phyloP scores from a whole-genome alignment of 768 basidiomycete genomes.

The Thelephora aurantiotincta region DNA sequence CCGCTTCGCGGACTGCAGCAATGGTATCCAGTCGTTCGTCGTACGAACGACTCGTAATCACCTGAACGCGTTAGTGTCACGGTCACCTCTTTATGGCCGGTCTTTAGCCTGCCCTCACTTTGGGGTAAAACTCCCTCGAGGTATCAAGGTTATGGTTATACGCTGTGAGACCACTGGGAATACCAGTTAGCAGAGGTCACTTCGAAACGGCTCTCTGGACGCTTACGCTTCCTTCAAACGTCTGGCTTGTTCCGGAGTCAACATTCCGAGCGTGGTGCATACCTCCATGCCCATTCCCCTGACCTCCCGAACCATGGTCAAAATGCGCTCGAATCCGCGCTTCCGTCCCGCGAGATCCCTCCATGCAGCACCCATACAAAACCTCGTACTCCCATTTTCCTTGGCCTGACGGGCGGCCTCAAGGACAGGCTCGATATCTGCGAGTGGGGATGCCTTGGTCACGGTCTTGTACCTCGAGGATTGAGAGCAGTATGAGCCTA shows the following conservation, averaged over 20 bases:
- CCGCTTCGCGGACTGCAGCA: conserved; percentile 80
- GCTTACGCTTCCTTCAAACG: conserved; percentile 87
- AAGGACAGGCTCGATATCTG: conserved; percentile 85
- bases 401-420: conserved; percentile 90
- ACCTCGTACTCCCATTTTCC: conserved; percentile 90
- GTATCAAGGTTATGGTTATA: conserved; percentile 99
- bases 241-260: conserved; percentile 82
- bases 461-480: conserved; percentile 85
- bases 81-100: conserved; percentile 1
- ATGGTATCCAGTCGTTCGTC: conserved; percentile 90
- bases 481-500: conserved; percentile 96
- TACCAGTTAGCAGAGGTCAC: background rate
- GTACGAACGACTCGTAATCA: conserved; percentile 89
- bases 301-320: conserved; percentile 83
- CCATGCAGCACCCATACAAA: conserved; percentile 99
- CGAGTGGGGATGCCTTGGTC: conserved; percentile 76
- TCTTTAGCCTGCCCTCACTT: conserved; percentile 29
- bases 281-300: conserved; percentile 98
- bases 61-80: conserved; percentile 29
- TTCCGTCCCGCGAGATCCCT: conserved; percentile 87
- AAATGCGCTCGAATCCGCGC: conserved; percentile 83
- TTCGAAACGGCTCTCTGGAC: conserved; percentile 6
- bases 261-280: conserved; percentile 96
- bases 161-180: conserved; percentile 71
- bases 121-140: conserved; percentile 90